phyloP scores from a whole-genome alignment of 352 stramenopile genomes.

The Globisporangium perplexum region DNA sequence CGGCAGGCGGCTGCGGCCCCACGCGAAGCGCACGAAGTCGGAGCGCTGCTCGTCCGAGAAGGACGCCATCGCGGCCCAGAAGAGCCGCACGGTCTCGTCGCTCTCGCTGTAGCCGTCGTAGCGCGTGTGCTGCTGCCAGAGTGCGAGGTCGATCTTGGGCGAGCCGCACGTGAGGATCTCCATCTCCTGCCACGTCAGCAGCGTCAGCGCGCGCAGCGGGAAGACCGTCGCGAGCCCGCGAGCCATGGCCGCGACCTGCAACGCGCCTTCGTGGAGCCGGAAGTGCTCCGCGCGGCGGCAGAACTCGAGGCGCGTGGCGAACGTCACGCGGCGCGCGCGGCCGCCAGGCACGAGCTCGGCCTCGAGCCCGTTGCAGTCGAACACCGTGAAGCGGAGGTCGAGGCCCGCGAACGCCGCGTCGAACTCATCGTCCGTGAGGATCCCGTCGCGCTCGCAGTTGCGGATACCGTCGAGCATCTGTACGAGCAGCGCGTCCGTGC shows the following conservation, averaged over 20 bases:
- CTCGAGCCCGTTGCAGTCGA: constrained; percentile 78
- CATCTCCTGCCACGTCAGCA: constrained; percentile 89
- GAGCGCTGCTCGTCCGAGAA: constrained; percentile 88
- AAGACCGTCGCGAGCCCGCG: constrained; percentile 82
- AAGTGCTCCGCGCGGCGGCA: constrained; percentile 73
- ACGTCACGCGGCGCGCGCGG: constrained; percentile 59
- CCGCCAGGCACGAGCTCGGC: constrained; percentile 81
- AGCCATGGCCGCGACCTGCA: constrained; percentile 71
- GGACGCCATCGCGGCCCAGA: constrained; percentile 86
- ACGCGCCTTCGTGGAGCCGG: constrained; percentile 68
- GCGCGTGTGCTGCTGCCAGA: constrained; percentile 82
- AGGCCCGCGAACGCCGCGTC: constrained; percentile 69
- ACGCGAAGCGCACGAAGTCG: constrained; percentile 93
- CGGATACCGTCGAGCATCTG: constrained; percentile 87
- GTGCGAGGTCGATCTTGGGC: constrained; percentile 87
- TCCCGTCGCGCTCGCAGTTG: constrained; percentile 76
- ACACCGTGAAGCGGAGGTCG: constrained; percentile 75
- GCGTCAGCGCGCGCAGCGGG: constrained; percentile 76
- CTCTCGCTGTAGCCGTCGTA: constrained; percentile 88
- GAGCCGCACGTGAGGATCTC: constrained; percentile 89
- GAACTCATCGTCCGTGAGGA: constrained; percentile 77
- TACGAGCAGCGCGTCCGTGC: constrained; percentile 86
- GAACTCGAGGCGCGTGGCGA: constrained; percentile 84
- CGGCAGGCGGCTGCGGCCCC: constrained; percentile 90
- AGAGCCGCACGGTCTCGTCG: constrained; percentile 79